Evolutionary conservation across 768 basidiomycete genomes (phyloP).

Genomic region (Lentinula sp.): DNA sequence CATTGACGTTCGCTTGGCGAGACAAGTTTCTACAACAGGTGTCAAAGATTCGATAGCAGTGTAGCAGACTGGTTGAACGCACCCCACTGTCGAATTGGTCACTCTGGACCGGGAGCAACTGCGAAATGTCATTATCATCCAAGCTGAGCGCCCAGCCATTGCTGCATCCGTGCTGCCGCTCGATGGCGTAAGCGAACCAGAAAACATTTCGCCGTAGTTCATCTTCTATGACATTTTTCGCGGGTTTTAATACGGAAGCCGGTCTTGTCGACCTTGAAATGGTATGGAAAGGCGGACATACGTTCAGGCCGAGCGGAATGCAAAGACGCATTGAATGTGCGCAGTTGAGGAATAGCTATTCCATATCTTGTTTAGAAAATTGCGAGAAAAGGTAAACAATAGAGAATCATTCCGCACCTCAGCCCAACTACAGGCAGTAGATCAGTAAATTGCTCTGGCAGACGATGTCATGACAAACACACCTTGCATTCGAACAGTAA

Average conservation of each 20-base stretch:
- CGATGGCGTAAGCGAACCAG: constrained; percentile 66
- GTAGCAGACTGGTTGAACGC: constrained; percentile 14
- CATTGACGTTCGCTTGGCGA: constrained; percentile 54
- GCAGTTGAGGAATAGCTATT: constrained; percentile 54
- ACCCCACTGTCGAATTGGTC: constrained; percentile 61
- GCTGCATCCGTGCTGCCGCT: constrained; percentile 59
- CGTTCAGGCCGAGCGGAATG: constrained; percentile 65
- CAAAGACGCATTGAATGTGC: constrained; percentile 51
- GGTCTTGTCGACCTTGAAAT: constrained; percentile 54
- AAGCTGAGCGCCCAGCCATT: constrained; percentile 69
- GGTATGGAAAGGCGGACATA: constrained; percentile 59
- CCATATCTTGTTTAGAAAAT: background rate
- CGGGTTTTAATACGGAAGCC: constrained; percentile 52
- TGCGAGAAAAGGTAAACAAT: background rate
- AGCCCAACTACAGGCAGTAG: constrained; percentile 50
- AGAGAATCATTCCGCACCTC: constrained; percentile 39
- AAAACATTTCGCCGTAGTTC: constrained; percentile 69
- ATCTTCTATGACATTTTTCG: constrained; percentile 60
- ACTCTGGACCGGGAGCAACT: constrained; percentile 57
- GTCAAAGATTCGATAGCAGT: constrained; percentile 1
- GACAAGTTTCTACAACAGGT: constrained; percentile 34
- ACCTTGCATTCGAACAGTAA: constrained; percentile 71
- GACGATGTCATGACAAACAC: background rate
- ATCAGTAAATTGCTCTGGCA: constrained; percentile 5
- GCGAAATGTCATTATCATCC: constrained; percentile 71